Percentiles rank a stretch among this genome's conserved stretches.
phyloP scores from a whole-genome alignment of 176 grass and related monocot species.

The Hyparrhenia diplandra region DNA sequence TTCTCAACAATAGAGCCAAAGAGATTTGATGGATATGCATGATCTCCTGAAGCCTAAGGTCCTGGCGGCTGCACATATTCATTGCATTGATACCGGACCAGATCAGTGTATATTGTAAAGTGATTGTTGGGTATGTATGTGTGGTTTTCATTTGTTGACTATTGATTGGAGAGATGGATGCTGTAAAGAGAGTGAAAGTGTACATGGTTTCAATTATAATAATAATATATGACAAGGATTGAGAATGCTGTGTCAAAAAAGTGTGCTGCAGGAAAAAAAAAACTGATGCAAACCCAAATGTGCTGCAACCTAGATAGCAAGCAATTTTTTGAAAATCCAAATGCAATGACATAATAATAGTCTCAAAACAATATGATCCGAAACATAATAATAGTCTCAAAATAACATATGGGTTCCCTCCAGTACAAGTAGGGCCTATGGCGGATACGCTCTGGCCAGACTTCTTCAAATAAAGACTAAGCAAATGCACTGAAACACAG shows the following conservation, averaged over 20 bases:
- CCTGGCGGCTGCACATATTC: not conserved
- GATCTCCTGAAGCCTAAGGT: not conserved
- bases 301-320: not conserved
- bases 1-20: conserved; percentile 1
- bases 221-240: not conserved
- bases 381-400: not conserved
- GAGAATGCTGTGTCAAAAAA: not conserved
- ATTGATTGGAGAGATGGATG: not conserved
- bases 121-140: conserved; percentile 14
- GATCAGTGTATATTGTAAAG: not conserved
- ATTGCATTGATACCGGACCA: not conserved
- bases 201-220: not conserved
- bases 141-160: conserved; percentile 5
- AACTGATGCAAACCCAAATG: not conserved
- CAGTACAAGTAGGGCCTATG: not conserved
- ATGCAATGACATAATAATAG: not conserved
- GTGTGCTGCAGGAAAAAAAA: not conserved
- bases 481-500: not conserved
- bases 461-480: not conserved
- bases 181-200: not conserved
- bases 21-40: not conserved
- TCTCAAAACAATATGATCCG: not conserved
- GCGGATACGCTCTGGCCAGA: not conserved
- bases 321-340: not conserved
- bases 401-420: not conserved